Percentiles rank a stretch among this genome's conserved stretches.
Evolutionary conservation across 179 eudicot species (phyloP).

Genomic region (Nepenthes alata): DNA sequence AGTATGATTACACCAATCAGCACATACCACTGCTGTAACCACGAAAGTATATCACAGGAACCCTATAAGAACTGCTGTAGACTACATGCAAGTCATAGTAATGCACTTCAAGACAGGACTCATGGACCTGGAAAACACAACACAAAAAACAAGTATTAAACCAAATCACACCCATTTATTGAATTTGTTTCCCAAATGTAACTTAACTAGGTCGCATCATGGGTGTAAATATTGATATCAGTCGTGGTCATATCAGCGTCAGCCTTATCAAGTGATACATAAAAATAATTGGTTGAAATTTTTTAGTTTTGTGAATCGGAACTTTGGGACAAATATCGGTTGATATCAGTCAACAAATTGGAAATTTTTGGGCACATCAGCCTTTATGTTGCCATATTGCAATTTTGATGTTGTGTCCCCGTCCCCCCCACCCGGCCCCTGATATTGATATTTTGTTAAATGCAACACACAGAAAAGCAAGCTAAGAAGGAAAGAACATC

Average conservation of each 20-base stretch:
- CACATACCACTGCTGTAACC: constrained; percentile 53
- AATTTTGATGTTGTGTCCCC: no score
- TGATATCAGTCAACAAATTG: no score
- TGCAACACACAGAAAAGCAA: not conserved
- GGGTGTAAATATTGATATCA: no score
- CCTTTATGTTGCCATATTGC: no score
- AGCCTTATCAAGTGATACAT: not conserved
- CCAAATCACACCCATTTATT: not conserved
- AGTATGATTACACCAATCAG: not conserved
- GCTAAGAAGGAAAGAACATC: constrained; percentile 2
- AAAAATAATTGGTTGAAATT: not conserved
- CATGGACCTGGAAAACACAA: constrained; percentile 30
- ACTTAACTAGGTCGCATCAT: no score
- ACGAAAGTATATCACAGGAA: constrained; percentile 80
- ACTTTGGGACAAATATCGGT: no score
- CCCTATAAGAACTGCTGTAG: constrained; percentile 68
- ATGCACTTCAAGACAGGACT: constrained; percentile 31
- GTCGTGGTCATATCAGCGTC: no score
- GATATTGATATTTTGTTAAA: not conserved
- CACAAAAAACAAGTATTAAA: not conserved
- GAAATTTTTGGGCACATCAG: no score
- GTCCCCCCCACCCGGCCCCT: no score
- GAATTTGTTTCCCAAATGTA: no score
- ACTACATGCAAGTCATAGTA: constrained; percentile 75
- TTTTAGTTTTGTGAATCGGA: no score